Base-by-base conservation (phyloP, 1,139 yeast genomes). In the Arxiozyma slooffiae region DNA sequence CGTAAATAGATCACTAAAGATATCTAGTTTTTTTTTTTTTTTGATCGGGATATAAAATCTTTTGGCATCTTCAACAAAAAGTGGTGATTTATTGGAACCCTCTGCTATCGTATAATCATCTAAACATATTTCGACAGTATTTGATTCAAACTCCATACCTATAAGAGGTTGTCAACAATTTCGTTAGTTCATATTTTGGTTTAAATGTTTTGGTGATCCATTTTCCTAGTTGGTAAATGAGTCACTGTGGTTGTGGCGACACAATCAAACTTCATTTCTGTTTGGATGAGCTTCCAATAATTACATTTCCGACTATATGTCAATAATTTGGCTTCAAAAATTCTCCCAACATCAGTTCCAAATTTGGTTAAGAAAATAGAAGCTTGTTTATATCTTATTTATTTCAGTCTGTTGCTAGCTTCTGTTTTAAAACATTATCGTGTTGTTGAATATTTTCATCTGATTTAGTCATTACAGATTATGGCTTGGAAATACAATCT, bases 41-140 rank as follows among this genome's bases (percentile, higher is more conserved):
- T 61, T 63, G 5, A 67, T 50, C 8, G 71, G 70, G 18, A 67
- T 70, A 36, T 50, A 58, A 7, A 63, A 50, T 9, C 71, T 70
- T 36, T 69, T 70, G 7, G 70, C 71, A 22, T 70, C 70, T 55
- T 67, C 70, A n/a, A 67, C 49, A n/a, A 66, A 51, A 39, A 66
- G 48, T 18, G 63, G 60, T 2, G 51, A 45, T 1, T 40, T 39
- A 7, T 39, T 22, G 4, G 52, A 44, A 1, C 41, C 46, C 9
- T 50, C 34, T 22, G 67, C 67, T n/a, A 63, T 41, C 2, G 41
- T 38, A 30, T 63, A 53, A 26, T 56, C 56, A 1, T 52, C 49
- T 23, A 55, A 48, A 17, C 36, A 34, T 11, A 60, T 49, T 38
- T 56, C 54, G 38, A 51, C 41, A 1, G 40, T 20, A 6, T n/a